phyloP scores from a whole-genome alignment of 768 basidiomycete species.

The Naematelia encephala region DNA sequence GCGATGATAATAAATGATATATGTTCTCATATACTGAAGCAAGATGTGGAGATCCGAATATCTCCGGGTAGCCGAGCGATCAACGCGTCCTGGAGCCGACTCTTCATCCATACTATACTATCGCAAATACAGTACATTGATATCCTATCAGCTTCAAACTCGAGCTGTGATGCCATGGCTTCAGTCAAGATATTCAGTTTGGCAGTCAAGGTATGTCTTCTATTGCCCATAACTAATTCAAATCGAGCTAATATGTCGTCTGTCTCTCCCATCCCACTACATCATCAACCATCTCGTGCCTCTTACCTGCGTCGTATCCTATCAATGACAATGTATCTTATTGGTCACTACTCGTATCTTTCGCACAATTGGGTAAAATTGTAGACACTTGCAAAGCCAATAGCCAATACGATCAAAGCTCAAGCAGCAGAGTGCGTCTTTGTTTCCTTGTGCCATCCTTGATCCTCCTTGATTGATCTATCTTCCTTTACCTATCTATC shows the following conservation, averaged over 20 bases:
- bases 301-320: background rate
- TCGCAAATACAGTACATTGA: background rate
- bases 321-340: background rate
- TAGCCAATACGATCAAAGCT: conserved; percentile 47
- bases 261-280: background rate
- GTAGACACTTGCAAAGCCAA: conserved; percentile 49
- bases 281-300: background rate
- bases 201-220: conserved; percentile 43
- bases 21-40: no score
- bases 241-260: background rate
- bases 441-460: background rate
- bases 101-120: background rate
- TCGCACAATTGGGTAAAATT: background rate
- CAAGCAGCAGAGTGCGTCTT: conserved; percentile 46
- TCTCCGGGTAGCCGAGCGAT: background rate
- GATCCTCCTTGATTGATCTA: background rate
- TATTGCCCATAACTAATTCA: background rate
- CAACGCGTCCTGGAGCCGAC: background rate
- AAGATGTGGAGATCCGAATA: background rate
- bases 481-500: background rate
- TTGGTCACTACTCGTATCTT: background rate
- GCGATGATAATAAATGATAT: no score
- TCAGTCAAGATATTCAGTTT: conserved; percentile 49
- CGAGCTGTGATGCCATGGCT: conserved; percentile 30
- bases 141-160: background rate